Evolutionary conservation across 192 early-diverging fungal genomes (phyloP), one percentile per base, ranked within the genome.

Genomic region (Linnemannia exigua): DNA sequence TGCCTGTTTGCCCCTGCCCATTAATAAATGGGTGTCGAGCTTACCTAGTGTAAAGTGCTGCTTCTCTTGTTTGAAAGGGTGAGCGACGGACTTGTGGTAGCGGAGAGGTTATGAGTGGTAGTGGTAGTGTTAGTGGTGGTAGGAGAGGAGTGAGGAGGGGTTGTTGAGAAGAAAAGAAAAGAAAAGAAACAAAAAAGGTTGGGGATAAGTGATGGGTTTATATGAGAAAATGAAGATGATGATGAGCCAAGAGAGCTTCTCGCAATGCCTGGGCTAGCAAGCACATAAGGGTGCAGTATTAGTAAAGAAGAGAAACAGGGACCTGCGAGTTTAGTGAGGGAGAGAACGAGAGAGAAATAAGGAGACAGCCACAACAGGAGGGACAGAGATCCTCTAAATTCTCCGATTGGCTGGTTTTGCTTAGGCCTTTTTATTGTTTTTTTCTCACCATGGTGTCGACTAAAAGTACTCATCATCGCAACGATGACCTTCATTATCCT

Each of bases 401-500:
- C 38, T 70, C 68, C 68, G 68, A 70, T 70, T 70, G 68, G 68
- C n/a, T 70, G 68, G 67, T 37, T 68, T 52, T 25, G 9, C 1
- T 8, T 25, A 54, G 52, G 58, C 28, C 58, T 31, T 63, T 16
- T 44, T 9, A 2, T 9, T 54, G 1, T 50, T 16, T 50, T 16
- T 63, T 63, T 63, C 58, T 63, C 15, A 28, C 28, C 12, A 20
- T n/a, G 37, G 67, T 35, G 28, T 28, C 1, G 12, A 20, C 22
- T 28, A 61, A 17, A 68, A 20, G 35, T 35, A 38, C 20, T 5
- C 17, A 9, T 7, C 5, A 15, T 25, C 22, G 63, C 28, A 25
- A 25, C 37, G 5, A 44, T 38, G 12, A 5, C 35, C 20, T 2
- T 22, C 35, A 20, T 12, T 44, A 9, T 38, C 38, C 19, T 36